Conservation (phyloP, 768 basidiomycete species). For the Mrakia gelida region DNA sequence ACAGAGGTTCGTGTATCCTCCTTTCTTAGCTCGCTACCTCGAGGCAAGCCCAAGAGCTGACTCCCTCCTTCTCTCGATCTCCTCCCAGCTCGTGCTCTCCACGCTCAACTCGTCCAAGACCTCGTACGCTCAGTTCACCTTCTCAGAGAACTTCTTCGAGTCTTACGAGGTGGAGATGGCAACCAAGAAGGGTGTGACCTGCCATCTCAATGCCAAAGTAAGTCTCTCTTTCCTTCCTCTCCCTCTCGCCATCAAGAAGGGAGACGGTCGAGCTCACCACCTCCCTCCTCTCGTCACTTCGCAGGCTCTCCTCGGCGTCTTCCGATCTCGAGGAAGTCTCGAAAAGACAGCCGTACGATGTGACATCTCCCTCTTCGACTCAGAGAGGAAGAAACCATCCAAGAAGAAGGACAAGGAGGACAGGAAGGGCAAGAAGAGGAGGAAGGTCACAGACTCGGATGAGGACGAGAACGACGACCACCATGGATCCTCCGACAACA, state of each 20-base stretch:
- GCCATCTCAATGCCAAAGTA: slow-evolving; percentile 16
- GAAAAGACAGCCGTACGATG: slow-evolving; percentile 13
- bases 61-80: too few species aligned
- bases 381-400: neutral
- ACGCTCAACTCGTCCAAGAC: slow-evolving; percentile 27
- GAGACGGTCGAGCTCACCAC: neutral
- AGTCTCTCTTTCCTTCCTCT: too few species aligned
- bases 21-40: too few species aligned
- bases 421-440: neutral
- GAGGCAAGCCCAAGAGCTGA: neutral
- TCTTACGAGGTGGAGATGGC: neutral
- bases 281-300: too few species aligned
- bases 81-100: slow-evolving; percentile 10
- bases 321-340: slow-evolving; percentile 7
- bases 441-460: neutral
- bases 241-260: neutral
- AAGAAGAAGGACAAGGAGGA: neutral
- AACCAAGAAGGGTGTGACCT: neutral
- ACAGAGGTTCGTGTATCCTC: neutral
- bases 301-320: slow-evolving; percentile 20
- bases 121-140: slow-evolving; percentile 9
- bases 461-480: neutral
- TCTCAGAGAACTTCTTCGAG: slow-evolving; percentile 13
- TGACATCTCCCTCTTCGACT: slow-evolving; percentile 4
- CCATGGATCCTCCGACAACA: too few species aligned